Percentiles rank a stretch among this genome's conserved stretches.
Evolutionary conservation across 2,329 filamentous ascomycete genomes (phyloP).

Genomic region (Fusarium sp.): DNA sequence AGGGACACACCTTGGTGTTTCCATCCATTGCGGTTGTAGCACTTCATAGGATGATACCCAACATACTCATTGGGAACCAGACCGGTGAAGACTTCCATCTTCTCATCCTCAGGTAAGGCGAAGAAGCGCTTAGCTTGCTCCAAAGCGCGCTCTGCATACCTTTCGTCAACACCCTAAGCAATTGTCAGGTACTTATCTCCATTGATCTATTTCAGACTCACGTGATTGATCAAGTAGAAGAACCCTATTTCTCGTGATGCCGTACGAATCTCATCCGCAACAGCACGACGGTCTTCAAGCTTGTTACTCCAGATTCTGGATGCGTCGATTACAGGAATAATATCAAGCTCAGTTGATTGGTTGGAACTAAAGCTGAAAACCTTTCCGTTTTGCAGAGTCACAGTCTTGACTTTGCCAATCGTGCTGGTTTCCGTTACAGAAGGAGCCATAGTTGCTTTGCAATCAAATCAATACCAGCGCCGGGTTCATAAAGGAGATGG

Average conservation of each 20-base stretch:
- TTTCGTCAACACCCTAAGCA: constrained; percentile 43
- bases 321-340: constrained; percentile 2
- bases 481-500: too few species aligned
- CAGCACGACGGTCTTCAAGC: not conserved
- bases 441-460: not conserved
- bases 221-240: constrained; percentile 4
- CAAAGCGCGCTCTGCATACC: constrained; percentile 50
- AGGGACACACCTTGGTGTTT: constrained; percentile 46
- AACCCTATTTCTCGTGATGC: constrained; percentile 3
- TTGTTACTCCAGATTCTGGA: constrained; percentile 3
- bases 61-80: constrained; percentile 52
- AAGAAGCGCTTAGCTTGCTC: constrained; percentile 58
- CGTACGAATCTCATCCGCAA: not conserved
- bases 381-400: constrained; percentile 1
- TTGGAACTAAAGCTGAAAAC: constrained; percentile 1
- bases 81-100: constrained; percentile 60
- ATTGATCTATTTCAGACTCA: not conserved
- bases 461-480: too few species aligned
- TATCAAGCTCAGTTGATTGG: not conserved
- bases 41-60: constrained; percentile 53
- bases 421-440: not conserved
- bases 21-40: constrained; percentile 56
- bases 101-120: constrained; percentile 57
- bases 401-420: not conserved
- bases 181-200: not conserved